Conservation (phyloP, 495 filamentous ascomycete genomes). For the Penicillium silybi region DNA sequence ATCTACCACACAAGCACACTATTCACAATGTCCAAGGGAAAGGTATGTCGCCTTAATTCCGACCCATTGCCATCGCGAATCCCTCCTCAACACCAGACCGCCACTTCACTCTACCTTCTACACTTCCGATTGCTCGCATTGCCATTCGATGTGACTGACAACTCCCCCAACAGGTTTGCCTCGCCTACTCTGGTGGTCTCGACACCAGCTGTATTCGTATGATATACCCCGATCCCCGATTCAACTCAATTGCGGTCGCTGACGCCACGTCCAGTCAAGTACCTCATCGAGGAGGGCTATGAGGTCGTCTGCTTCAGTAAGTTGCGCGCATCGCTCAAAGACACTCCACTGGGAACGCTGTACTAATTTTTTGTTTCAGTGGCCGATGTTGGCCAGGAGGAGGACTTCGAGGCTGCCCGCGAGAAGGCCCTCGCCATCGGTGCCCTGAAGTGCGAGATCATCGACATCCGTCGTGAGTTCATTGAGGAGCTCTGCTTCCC, state of each 20-base stretch:
- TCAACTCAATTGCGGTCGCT: slow-evolving; percentile 11
- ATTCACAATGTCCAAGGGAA: slow-evolving; percentile 28
- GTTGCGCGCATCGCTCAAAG: slow-evolving; percentile 9
- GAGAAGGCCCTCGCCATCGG: slow-evolving; percentile 54
- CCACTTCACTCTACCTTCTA: slow-evolving; percentile 13
- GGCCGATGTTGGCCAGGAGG: slow-evolving; percentile 64
- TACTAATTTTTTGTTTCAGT: slow-evolving; percentile 35
- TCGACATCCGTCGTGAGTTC: slow-evolving; percentile 65
- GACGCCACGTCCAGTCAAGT: slow-evolving; percentile 42
- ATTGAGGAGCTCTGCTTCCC: slow-evolving; percentile 84
- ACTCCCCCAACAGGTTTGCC: slow-evolving; percentile 30
- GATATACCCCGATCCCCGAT: not conserved
- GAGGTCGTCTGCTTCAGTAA: slow-evolving; percentile 63
- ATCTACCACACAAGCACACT: slow-evolving; percentile 4
- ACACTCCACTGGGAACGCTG: not conserved
- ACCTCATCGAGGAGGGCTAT: slow-evolving; percentile 67
- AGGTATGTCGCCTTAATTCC: slow-evolving; percentile 18
- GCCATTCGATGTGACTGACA: slow-evolving; percentile 7
- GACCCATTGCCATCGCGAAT: not conserved
- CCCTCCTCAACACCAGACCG: slow-evolving; percentile 15
- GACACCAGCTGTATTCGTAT: slow-evolving; percentile 62
- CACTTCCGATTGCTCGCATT: slow-evolving; percentile 4
- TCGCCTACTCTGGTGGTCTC: slow-evolving; percentile 51
- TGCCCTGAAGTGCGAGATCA: slow-evolving; percentile 42
- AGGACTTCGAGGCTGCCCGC: slow-evolving; percentile 64